Base-by-base conservation (phyloP, 1,284 basidiomycete species). In the Anthracocystis setariae region DNA sequence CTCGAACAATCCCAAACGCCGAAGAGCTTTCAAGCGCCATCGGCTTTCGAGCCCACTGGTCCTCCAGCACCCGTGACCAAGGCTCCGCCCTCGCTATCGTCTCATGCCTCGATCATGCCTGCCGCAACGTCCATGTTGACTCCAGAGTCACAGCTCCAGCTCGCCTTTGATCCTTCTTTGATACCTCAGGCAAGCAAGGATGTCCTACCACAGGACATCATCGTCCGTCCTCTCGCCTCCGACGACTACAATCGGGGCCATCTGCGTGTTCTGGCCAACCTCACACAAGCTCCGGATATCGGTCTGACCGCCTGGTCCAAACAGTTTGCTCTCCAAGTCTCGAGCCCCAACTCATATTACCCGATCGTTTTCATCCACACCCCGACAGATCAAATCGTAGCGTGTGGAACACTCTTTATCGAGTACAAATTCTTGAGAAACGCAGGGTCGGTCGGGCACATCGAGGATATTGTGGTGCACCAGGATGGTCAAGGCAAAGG, bases 381-480 rank as follows among this genome's bases (percentile, higher is more conserved):
- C 52, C 80, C 85, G 12, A 87, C 88, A 0, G 93, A 96, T 85
- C 85, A 86, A 70, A 89, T 98, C 79, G 91, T 95, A 39, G 94
- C 88, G 24, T 89, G 91, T 21, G 95, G 94, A 15, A 89, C 90
- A 8, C 86, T 96, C 47, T 89, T 98, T 80, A 83, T 95, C 66
- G 94, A 97, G 84, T 90, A 90, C 86, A 98, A 98, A 86, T 97
- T 98, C 86, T 85, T 94, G 21, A 88, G 93, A 23, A 88, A 87
- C 8, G 86, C 91, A 17, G 92, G 92, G 20, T 86, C 87, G 57
- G 92, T 93, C 9, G 95, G 93, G 0, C 95, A 98, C 82, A 95
- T 98, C 67, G 95, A 98, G 84, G 95, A 98, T 82, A 97, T 98
- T 71, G 93, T 93, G 1, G 94, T 98, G 3, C 90, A 92, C 84